Conservation (phyloP, 2,329 filamentous ascomycete species). For the Hypoxylon sp. region DNA sequence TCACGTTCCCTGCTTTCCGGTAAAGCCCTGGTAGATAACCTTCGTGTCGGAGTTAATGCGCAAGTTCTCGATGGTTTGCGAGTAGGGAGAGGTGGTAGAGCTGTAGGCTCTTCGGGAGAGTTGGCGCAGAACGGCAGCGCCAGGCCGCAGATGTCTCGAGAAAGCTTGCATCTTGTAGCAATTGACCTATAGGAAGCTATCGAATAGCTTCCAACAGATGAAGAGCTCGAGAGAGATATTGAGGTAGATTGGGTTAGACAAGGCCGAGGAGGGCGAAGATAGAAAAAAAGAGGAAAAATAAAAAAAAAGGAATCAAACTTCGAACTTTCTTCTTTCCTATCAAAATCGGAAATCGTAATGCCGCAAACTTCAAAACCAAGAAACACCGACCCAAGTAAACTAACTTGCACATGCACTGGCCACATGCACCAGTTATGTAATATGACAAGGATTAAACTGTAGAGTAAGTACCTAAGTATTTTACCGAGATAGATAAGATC, state of each 20-base stretch:
- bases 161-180: conserved; percentile 78
- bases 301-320: conserved; percentile 26
- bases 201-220: conserved; percentile 26
- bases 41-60: conserved; percentile 93
- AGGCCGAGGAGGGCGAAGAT: too few relatives aligned
- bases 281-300: background rate
- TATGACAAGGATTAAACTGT: background rate
- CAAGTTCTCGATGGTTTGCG: conserved; percentile 81
- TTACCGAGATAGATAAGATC: conserved; percentile 7
- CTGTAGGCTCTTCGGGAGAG: conserved; percentile 76
- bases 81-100: conserved; percentile 73
- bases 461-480: conserved; percentile 11
- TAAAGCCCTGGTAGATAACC: conserved; percentile 97
- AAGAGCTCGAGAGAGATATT: conserved; percentile 8
- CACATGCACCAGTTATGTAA: conserved; percentile 23
- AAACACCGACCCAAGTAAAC: conserved; percentile 7
- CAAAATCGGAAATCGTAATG: conserved; percentile 31
- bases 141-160: conserved; percentile 73
- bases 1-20: conserved; percentile 94
- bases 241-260: background rate
- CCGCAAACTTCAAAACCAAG: conserved; percentile 26
- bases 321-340: conserved; percentile 24
- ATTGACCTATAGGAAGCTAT: conserved; percentile 32
- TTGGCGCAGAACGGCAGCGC: conserved; percentile 73
- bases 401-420: conserved; percentile 30